Conservation (phyloP, 768 basidiomycete species). For the Rhodocollybia butyracea region DNA sequence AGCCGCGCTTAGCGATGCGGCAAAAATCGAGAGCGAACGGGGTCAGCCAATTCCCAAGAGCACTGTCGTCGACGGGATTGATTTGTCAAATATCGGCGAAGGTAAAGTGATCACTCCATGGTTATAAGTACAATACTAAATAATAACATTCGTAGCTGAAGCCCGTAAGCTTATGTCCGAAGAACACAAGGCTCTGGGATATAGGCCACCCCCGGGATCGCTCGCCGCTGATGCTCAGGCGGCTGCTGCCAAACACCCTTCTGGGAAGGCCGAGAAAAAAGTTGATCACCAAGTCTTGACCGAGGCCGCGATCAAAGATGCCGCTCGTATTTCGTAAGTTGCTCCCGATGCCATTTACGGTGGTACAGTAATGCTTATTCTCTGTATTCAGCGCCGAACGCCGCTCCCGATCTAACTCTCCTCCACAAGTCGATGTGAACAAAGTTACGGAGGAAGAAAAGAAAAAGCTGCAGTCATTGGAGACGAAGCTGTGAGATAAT, state of each 20-base stretch:
- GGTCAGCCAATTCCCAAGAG: slow-evolving; percentile 8
- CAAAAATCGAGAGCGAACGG: slow-evolving; percentile 12
- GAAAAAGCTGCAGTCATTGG: neutral
- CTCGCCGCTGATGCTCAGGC: slow-evolving; percentile 30
- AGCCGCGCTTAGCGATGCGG: slow-evolving; percentile 13
- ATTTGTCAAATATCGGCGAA: slow-evolving; percentile 10
- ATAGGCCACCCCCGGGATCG: slow-evolving; percentile 28
- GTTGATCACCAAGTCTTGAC: slow-evolving; percentile 11
- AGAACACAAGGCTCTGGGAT: slow-evolving; percentile 31
- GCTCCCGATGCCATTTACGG: neutral
- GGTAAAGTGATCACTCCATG: neutral
- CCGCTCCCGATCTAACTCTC: slow-evolving; percentile 6
- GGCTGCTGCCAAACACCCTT: slow-evolving; percentile 27
- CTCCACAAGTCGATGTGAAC: slow-evolving; percentile 3
- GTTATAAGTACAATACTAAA: neutral
- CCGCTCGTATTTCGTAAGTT: slow-evolving; percentile 16
- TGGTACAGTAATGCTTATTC: neutral
- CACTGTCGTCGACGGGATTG: slow-evolving; percentile 9
- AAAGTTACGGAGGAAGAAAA: neutral
- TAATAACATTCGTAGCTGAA: slow-evolving; percentile 12
- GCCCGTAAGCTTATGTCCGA: slow-evolving; percentile 30
- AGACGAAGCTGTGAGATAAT: slow-evolving; percentile 2
- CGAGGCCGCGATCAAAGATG: slow-evolving; percentile 16
- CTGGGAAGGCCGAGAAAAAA: slow-evolving; percentile 3
- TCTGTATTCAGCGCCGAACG: neutral